Conservation (phyloP, 805 yeast species). For the Candida rishiriensis region DNA sequence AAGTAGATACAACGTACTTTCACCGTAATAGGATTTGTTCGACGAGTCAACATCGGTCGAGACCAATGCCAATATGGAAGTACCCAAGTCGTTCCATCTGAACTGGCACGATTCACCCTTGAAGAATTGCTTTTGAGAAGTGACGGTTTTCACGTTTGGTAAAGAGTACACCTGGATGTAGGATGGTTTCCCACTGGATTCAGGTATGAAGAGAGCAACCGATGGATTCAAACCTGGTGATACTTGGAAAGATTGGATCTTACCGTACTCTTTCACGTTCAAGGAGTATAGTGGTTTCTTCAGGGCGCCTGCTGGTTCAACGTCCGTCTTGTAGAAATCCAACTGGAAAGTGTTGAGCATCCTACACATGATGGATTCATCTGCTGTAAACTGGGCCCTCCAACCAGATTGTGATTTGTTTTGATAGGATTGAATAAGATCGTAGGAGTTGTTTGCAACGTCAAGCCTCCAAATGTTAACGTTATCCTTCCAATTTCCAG, state of each 20-base stretch:
- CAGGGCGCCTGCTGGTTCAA: constrained; percentile 18
- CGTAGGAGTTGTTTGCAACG: constrained; percentile 10
- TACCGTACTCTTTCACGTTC: constrained; percentile 49
- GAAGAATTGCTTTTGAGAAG: constrained; percentile 83
- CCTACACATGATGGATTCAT: constrained; percentile 69
- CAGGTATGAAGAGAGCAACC: constrained; percentile 87
- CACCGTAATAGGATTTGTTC: constrained; percentile 95
- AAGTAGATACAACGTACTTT: constrained; percentile 82
- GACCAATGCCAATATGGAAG: constrained; percentile 88
- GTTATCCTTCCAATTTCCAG: constrained; percentile 74
- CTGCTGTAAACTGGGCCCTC: constrained; percentile 86
- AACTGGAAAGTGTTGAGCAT: constrained; percentile 48
- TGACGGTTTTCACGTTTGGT: constrained; percentile 71
- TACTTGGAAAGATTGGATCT: constrained; percentile 46
- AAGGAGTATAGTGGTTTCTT: constrained; percentile 55
- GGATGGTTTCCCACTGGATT: constrained; percentile 84
- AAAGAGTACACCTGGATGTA: constrained; percentile 77
- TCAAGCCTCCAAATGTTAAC: constrained; percentile 67
- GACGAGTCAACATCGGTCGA: constrained; percentile 94
- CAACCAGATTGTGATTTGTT: constrained; percentile 85
- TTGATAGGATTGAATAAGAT: constrained; percentile 46
- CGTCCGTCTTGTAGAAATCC: constrained; percentile 56
- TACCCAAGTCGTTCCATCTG: constrained; percentile 93
- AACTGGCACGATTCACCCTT: constrained; percentile 92
- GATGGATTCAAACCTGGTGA: constrained; percentile 90